Evolutionary conservation across 2,329 filamentous ascomycete genomes (phyloP).

Genomic region (Botrytis deweyae): DNA sequence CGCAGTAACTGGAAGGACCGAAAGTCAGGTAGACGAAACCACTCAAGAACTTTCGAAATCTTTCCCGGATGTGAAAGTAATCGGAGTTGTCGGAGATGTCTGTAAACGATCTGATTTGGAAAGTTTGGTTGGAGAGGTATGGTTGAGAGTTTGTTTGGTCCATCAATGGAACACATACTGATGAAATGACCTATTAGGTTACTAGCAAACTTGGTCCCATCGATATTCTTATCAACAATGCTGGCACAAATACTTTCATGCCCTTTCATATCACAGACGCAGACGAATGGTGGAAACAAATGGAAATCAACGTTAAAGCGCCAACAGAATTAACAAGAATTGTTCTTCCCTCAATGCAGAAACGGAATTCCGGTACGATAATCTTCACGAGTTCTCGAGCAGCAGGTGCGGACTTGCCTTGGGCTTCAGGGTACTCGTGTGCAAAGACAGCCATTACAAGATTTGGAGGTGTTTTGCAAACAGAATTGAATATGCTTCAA

Average conservation of each 20-base stretch:
- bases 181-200: slow-evolving; percentile 9
- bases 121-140: slow-evolving; percentile 25
- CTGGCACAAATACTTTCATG: slow-evolving; percentile 30
- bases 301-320: slow-evolving; percentile 29
- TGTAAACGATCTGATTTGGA: slow-evolving; percentile 23
- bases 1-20: slow-evolving; percentile 25
- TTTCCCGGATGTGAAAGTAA: slow-evolving; percentile 20
- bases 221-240: slow-evolving; percentile 30
- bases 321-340: slow-evolving; percentile 28
- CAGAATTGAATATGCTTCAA: slow-evolving; percentile 27
- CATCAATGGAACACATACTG: neutral
- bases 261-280: slow-evolving; percentile 30
- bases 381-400: slow-evolving; percentile 30
- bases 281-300: slow-evolving; percentile 28
- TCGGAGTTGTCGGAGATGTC: slow-evolving; percentile 27
- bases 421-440: slow-evolving; percentile 28
- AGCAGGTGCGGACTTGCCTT: slow-evolving; percentile 28
- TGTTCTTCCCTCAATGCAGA: slow-evolving; percentile 28
- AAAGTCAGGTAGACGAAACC: slow-evolving; percentile 24
- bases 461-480: slow-evolving; percentile 28
- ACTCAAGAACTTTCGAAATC: slow-evolving; percentile 21
- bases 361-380: slow-evolving; percentile 25
- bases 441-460: slow-evolving; percentile 29
- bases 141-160: neutral
- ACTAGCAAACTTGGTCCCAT: slow-evolving; percentile 24